phyloP scores from a whole-genome alignment of 306 rosid genomes.

The Prunus mume region DNA sequence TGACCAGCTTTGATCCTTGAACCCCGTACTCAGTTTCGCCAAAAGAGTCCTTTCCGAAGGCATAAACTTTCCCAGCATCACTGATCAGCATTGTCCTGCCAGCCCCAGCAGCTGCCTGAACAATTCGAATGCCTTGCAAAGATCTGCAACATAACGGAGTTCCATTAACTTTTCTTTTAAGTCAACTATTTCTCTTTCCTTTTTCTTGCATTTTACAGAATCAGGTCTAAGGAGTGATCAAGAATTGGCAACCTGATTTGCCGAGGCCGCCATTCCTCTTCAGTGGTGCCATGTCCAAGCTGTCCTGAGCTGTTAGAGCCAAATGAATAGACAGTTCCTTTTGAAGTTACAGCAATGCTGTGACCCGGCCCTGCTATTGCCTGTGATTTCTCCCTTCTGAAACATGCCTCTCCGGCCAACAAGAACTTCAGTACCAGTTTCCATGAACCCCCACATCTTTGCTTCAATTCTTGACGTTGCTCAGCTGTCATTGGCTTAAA shows the following conservation, averaged over 20 bases:
- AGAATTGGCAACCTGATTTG: constrained; percentile 64
- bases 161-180: constrained; percentile 41
- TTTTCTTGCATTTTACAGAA: constrained; percentile 28
- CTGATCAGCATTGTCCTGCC: constrained; percentile 92
- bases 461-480: constrained; percentile 63
- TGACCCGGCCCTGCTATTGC: constrained; percentile 98
- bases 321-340: constrained; percentile 76
- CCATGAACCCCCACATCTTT: constrained; percentile 93
- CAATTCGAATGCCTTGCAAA: constrained; percentile 79
- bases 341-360: constrained; percentile 84
- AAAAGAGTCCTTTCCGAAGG: constrained; percentile 85
- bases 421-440: constrained; percentile 88
- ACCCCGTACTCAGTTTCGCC: constrained; percentile 76
- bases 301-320: constrained; percentile 93
- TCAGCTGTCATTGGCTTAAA: constrained; percentile 82
- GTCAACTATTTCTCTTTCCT: constrained; percentile 40
- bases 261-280: constrained; percentile 74
- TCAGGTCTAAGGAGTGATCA: constrained; percentile 18
- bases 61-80: constrained; percentile 79
- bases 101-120: constrained; percentile 89
- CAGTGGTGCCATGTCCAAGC: constrained; percentile 83
- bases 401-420: constrained; percentile 84
- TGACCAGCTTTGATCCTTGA: constrained; percentile 53
- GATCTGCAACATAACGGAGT: constrained; percentile 70
- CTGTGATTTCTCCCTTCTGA: constrained; percentile 84